Percentiles rank a stretch among this genome's conserved stretches.
These are phyloP conservation scores for Dryadomyces quercus-mongolicae DNA, from an alignment of 2,329 filamentous ascomycete genomes.

Conservation along the genomic window DNA sequence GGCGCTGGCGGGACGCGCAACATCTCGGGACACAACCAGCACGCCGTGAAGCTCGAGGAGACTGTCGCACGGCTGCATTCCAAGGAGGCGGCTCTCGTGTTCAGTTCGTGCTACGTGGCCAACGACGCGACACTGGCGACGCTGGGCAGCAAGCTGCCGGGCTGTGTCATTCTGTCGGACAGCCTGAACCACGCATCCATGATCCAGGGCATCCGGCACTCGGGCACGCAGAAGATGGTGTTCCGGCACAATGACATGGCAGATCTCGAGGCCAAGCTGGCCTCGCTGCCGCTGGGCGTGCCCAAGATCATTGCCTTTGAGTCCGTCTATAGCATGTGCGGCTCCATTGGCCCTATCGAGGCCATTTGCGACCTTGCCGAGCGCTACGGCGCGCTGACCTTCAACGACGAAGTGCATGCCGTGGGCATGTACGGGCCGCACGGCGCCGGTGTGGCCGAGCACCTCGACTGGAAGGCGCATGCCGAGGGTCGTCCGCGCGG, in stretches of 20 bases:
- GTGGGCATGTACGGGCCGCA: constrained; percentile 98
- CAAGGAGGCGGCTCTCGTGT: constrained; percentile 86
- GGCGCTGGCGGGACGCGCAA: constrained; percentile 93
- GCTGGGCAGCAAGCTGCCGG: constrained; percentile 88
- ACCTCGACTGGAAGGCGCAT: constrained; percentile 88
- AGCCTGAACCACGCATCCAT: constrained; percentile 97
- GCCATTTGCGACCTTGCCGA: constrained; percentile 92
- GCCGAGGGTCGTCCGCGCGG: constrained; percentile 60
- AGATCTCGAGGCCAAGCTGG: constrained; percentile 85
- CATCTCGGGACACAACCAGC: constrained; percentile 94
- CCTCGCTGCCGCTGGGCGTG: constrained; percentile 68
- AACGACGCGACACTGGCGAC: constrained; percentile 96
- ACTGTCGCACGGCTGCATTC: constrained; percentile 80
- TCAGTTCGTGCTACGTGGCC: constrained; percentile 95
- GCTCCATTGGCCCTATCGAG: constrained; percentile 90
- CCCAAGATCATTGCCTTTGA: constrained; percentile 99
- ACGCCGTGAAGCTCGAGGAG: constrained; percentile 73
- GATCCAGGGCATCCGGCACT: constrained; percentile 98
- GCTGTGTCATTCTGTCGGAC: constrained; percentile 96
- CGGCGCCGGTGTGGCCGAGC: constrained; percentile 91
- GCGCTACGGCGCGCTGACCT: constrained; percentile 95
- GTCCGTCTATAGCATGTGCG: constrained; percentile 99
- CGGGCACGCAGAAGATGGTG: constrained; percentile 90
- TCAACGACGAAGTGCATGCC: constrained; percentile 96
- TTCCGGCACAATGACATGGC: constrained; percentile 98